A percentile compares a stretch with the other conserved stretches of the same genome.
Evolutionary conservation across 345 rosid genomes (phyloP).

Genomic region (Gossypioides kirkii): DNA sequence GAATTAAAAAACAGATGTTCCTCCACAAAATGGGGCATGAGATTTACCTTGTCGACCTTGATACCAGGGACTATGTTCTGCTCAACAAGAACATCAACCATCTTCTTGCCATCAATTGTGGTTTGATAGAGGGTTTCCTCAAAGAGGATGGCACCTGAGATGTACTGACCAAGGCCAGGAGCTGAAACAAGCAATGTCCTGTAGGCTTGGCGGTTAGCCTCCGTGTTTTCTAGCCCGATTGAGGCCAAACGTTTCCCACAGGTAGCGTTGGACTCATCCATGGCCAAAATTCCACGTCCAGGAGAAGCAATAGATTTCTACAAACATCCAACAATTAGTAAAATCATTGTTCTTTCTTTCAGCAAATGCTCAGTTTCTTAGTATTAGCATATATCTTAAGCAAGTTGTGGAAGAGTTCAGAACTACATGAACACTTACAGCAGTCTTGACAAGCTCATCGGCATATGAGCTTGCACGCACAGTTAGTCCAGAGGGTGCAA

Average conservation of each 20-base stretch:
- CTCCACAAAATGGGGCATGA: not conserved
- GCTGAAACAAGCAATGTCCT: conserved; percentile 30
- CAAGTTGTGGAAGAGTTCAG: not conserved
- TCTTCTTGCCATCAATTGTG: conserved; percentile 34
- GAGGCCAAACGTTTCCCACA: conserved; percentile 40
- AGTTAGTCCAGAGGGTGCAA: conserved; percentile 37
- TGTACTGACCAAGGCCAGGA: conserved; percentile 31
- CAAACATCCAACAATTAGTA: conserved; percentile 8
- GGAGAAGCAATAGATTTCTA: conserved; percentile 42
- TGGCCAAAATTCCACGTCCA: conserved; percentile 39
- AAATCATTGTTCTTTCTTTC: not conserved
- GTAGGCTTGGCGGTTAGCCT: conserved; percentile 38
- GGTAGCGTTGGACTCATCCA: conserved; percentile 39
- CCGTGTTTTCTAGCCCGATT: conserved; percentile 40
- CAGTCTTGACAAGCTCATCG: conserved; percentile 94
- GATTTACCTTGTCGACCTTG: conserved; percentile 35
- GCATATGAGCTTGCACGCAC: conserved; percentile 76
- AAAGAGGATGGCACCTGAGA: conserved; percentile 41
- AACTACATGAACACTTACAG: conserved; percentile 42
- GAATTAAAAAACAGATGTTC: not conserved
- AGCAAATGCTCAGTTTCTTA: not conserved
- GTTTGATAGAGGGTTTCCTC: conserved; percentile 46
- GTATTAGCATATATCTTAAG: not conserved
- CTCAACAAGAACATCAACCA: conserved; percentile 25
- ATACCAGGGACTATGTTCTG: conserved; percentile 37